Conservation (phyloP, 345 rosid genomes). For the Citrus sp. region DNA sequence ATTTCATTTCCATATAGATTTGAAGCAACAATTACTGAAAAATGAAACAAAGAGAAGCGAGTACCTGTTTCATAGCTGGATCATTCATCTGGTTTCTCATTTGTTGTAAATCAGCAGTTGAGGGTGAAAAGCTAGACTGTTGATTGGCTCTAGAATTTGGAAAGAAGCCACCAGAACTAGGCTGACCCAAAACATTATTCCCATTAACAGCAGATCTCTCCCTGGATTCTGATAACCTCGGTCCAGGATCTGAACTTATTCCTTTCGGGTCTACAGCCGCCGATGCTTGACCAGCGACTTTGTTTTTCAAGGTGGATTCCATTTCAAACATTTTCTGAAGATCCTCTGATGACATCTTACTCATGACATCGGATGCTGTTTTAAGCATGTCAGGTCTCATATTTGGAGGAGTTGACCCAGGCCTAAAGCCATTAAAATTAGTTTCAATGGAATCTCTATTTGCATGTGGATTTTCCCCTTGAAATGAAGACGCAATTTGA, state of each 20-base stretch:
- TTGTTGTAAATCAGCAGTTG: slow-evolving; percentile 75
- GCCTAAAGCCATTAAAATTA: slow-evolving; percentile 35
- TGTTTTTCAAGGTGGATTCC: slow-evolving; percentile 59
- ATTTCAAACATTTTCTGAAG: slow-evolving; percentile 85
- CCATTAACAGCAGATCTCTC: slow-evolving; percentile 31
- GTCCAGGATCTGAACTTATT: slow-evolving; percentile 22
- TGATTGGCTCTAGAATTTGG: slow-evolving; percentile 38
- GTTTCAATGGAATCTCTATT: slow-evolving; percentile 28
- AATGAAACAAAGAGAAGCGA: neutral
- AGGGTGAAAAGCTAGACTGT: slow-evolving; percentile 51
- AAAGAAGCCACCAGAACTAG: slow-evolving; percentile 42
- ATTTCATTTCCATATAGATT: neutral
- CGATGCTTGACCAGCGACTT: slow-evolving; percentile 34
- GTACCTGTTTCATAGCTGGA: slow-evolving; percentile 91
- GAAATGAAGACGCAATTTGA: slow-evolving; percentile 72
- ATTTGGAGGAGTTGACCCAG: slow-evolving; percentile 44
- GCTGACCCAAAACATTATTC: slow-evolving; percentile 34
- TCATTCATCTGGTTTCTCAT: slow-evolving; percentile 92
- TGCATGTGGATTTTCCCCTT: slow-evolving; percentile 45
- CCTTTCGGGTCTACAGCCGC: slow-evolving; percentile 18
- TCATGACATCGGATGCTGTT: slow-evolving; percentile 80
- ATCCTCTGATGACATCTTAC: slow-evolving; percentile 71
- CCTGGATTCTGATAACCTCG: slow-evolving; percentile 24
- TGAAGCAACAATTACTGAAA: neutral
- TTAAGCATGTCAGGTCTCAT: slow-evolving; percentile 78